Conservation (phyloP, 2,329 filamentous ascomycete genomes). For the Cyphellophora europaea region DNA sequence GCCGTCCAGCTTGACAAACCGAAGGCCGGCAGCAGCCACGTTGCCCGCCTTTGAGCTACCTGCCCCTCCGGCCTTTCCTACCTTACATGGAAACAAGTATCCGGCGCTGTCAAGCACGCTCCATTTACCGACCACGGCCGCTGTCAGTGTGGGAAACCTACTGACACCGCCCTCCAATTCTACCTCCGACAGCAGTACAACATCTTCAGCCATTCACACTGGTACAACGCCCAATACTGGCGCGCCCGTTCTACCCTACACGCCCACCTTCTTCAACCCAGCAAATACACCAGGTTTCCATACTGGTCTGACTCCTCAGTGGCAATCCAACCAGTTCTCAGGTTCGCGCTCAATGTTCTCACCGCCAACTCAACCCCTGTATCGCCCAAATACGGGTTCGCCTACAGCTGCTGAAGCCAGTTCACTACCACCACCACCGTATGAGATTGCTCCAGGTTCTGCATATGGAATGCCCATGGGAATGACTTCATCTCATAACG, state of each 20-base stretch:
- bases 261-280: slow-evolving; percentile 52
- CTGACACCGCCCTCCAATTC: slow-evolving; percentile 54
- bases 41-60: slow-evolving; percentile 62
- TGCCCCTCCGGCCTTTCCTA: slow-evolving; percentile 46
- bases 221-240: slow-evolving; percentile 47
- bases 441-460: slow-evolving; percentile 40
- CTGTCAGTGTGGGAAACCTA: slow-evolving; percentile 50
- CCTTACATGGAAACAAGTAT: slow-evolving; percentile 42
- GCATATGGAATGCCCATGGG: slow-evolving; percentile 7
- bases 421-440: slow-evolving; percentile 56
- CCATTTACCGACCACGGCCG: slow-evolving; percentile 30
- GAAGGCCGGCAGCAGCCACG: slow-evolving; percentile 59
- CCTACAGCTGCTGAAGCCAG: slow-evolving; percentile 47
- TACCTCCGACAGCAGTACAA: slow-evolving; percentile 36
- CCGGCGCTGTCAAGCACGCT: slow-evolving; percentile 27
- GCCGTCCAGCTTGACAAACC: slow-evolving; percentile 58
- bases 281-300: slow-evolving; percentile 47
- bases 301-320: slow-evolving; percentile 37
- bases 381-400: slow-evolving; percentile 46
- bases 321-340: slow-evolving; percentile 31
- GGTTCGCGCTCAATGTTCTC: slow-evolving; percentile 45
- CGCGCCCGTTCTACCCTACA: slow-evolving; percentile 47
- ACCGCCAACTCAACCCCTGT: slow-evolving; percentile 44
- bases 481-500: slow-evolving; percentile 22
- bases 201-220: slow-evolving; percentile 41